These are phyloP conservation scores for Pseudocercospora macadamiae DNA, from an alignment of 2,329 filamentous ascomycete genomes.

Conservation along the genomic window DNA sequence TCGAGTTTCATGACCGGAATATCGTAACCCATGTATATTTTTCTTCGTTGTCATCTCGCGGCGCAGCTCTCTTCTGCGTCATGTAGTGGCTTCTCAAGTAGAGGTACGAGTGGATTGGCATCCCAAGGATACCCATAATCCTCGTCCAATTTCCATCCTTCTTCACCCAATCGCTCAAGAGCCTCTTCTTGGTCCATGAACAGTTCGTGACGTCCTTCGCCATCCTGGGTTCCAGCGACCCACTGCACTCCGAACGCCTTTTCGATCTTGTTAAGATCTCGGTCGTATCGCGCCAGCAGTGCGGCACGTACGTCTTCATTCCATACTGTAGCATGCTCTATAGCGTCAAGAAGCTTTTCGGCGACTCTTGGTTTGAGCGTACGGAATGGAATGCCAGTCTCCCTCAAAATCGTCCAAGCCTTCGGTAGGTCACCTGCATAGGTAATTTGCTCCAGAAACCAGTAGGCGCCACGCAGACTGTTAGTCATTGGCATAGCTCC, in stretches of 20 bases:
- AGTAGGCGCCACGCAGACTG: slow-evolving; percentile 37
- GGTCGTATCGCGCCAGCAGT: slow-evolving; percentile 35
- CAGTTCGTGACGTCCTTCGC: slow-evolving; percentile 32
- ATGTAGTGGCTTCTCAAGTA: slow-evolving; percentile 27
- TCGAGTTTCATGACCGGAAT: too few species aligned
- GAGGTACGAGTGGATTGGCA: slow-evolving; percentile 18
- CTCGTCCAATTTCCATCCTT: slow-evolving; percentile 30
- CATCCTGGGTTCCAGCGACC: slow-evolving; percentile 21
- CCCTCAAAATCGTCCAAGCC: slow-evolving; percentile 37
- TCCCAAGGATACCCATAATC: slow-evolving; percentile 37
- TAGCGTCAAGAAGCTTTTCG: slow-evolving; percentile 31
- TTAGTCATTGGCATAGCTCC: slow-evolving; percentile 23
- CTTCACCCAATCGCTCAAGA: slow-evolving; percentile 32
- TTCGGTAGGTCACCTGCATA: slow-evolving; percentile 32
- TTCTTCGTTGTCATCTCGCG: too few species aligned
- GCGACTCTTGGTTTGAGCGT: slow-evolving; percentile 27
- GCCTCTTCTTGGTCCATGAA: slow-evolving; percentile 33
- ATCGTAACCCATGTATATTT: too few species aligned
- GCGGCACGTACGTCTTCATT: slow-evolving; percentile 31
- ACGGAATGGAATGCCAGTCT: slow-evolving; percentile 29
- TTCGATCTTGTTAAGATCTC: slow-evolving; percentile 37
- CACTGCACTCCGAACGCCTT: slow-evolving; percentile 37
- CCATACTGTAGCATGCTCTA: slow-evolving; percentile 32
- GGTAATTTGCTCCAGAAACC: slow-evolving; percentile 41
- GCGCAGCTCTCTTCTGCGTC: slow-evolving; percentile 27